Conservation (phyloP, 2,329 filamentous ascomycete genomes). For the Pseudocercospora musae region DNA sequence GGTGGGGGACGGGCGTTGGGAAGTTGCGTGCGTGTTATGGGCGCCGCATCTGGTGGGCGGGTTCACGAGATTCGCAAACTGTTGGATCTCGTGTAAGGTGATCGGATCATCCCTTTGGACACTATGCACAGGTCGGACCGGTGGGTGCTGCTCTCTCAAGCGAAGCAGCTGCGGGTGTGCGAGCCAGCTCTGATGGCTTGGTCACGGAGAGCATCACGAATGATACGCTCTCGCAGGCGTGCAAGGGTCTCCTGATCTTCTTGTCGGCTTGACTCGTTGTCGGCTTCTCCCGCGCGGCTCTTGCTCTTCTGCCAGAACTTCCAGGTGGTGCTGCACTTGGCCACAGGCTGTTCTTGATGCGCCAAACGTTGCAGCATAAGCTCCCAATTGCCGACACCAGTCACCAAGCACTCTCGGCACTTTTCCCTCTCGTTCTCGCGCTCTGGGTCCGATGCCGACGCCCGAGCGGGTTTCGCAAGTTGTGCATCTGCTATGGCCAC, state of each 20-base stretch:
- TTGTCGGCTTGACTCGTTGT: neutral
- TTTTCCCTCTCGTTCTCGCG: slow-evolving; percentile 39
- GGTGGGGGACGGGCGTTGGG: no score
- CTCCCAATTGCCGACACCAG: slow-evolving; percentile 77
- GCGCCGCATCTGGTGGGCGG: neutral
- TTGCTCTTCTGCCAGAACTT: slow-evolving; percentile 23
- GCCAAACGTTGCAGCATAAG: slow-evolving; percentile 63
- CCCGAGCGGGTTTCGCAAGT: slow-evolving; percentile 29
- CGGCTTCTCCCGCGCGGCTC: slow-evolving; percentile 15
- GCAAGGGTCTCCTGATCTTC: slow-evolving; percentile 7
- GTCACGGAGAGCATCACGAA: slow-evolving; percentile 9
- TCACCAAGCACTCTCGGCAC: slow-evolving; percentile 73
- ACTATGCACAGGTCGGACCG: slow-evolving; percentile 30
- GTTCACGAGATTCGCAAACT: neutral
- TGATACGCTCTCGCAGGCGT: slow-evolving; percentile 13
- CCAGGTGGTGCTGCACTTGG: slow-evolving; percentile 19
- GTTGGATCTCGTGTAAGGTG: neutral
- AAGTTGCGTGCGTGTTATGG: no score
- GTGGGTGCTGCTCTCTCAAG: slow-evolving; percentile 45
- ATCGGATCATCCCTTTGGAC: neutral
- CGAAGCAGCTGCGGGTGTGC: slow-evolving; percentile 14
- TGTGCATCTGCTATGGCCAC: slow-evolving; percentile 71
- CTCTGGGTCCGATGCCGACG: slow-evolving; percentile 9
- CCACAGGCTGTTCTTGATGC: slow-evolving; percentile 20
- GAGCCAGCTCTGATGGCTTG: slow-evolving; percentile 4